Evolutionary conservation across 352 stramenopile genomes (phyloP).

Genomic region (Plasmopara halstedii): DNA sequence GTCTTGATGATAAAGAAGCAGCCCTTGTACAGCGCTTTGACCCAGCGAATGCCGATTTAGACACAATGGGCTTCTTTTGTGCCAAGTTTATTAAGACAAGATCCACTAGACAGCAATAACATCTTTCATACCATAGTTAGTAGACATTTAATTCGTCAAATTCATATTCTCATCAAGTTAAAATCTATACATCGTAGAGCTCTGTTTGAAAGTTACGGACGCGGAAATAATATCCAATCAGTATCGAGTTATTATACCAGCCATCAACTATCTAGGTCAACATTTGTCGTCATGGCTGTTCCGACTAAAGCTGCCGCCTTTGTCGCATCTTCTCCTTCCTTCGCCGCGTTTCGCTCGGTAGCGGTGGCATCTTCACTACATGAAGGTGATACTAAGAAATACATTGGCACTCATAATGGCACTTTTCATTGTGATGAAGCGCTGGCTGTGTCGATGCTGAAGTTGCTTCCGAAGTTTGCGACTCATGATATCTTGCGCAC

Average conservation of each 20-base stretch:
- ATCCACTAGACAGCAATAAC: too few relatives aligned
- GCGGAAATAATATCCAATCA: too few relatives aligned
- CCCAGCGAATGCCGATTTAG: constrained; percentile 53
- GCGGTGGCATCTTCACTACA: constrained; percentile 42
- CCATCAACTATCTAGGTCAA: background rate
- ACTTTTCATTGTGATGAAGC: constrained; percentile 99
- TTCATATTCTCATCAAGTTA: too few relatives aligned
- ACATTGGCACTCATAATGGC: constrained; percentile 96
- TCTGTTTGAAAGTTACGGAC: too few relatives aligned
- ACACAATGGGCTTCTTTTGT: constrained; percentile 94
- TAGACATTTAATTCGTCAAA: too few relatives aligned
- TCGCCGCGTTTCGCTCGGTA: constrained; percentile 44
- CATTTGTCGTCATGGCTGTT: constrained; percentile 39
- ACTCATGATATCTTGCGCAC: constrained; percentile 76
- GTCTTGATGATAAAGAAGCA: constrained; percentile 62
- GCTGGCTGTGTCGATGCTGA: constrained; percentile 95
- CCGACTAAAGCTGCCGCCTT: constrained; percentile 60
- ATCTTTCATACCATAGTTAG: too few relatives aligned
- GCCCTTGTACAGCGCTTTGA: constrained; percentile 86
- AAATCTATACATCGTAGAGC: too few relatives aligned
- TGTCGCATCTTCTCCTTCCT: constrained; percentile 52
- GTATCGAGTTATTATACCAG: background rate
- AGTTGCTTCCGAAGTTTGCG: constrained; percentile 89
- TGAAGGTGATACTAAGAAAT: constrained; percentile 61
- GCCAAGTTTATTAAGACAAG: constrained; percentile 88